These are phyloP conservation scores for Colletotrichum lindemuthianum DNA, from an alignment of 2,329 filamentous ascomycete genomes.

Conservation along the genomic window DNA sequence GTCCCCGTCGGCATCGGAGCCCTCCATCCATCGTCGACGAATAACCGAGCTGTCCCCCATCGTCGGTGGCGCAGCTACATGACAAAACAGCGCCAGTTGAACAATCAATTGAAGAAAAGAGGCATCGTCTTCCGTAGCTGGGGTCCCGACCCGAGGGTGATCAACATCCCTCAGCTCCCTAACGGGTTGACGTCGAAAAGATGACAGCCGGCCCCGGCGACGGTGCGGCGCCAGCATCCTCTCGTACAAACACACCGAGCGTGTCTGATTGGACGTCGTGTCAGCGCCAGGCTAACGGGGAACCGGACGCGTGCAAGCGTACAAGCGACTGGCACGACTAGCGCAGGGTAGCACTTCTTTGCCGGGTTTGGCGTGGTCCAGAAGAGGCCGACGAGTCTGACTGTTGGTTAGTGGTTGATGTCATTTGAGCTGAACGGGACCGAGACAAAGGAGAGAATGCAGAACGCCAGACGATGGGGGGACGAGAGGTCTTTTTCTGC, in stretches of 20 bases:
- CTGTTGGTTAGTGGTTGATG: not conserved
- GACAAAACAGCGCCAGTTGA: conserved; percentile 13
- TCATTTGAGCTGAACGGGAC: not conserved
- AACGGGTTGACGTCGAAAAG: not conserved
- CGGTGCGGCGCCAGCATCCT: not conserved
- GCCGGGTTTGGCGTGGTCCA: not conserved
- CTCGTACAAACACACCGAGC: not conserved
- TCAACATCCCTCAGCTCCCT: not conserved
- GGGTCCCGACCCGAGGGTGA: not conserved
- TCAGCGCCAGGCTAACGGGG: conserved; percentile 3
- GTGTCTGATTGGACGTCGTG: not conserved
- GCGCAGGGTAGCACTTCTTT: not conserved
- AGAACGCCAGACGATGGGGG: not conserved
- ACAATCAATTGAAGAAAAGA: not conserved
- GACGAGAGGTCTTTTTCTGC: not conserved
- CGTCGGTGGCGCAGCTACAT: conserved; percentile 4
- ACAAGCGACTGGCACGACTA: not conserved
- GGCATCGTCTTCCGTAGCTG: not conserved
- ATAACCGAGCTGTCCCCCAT: not conserved
- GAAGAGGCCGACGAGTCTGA: not conserved
- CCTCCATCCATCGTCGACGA: not conserved
- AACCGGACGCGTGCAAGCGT: not conserved
- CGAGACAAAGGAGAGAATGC: not conserved
- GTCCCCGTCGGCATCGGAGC: not conserved
- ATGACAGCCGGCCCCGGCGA: not conserved